Conservation (phyloP, 179 eudicot genomes). For the Camellia oleifera region DNA sequence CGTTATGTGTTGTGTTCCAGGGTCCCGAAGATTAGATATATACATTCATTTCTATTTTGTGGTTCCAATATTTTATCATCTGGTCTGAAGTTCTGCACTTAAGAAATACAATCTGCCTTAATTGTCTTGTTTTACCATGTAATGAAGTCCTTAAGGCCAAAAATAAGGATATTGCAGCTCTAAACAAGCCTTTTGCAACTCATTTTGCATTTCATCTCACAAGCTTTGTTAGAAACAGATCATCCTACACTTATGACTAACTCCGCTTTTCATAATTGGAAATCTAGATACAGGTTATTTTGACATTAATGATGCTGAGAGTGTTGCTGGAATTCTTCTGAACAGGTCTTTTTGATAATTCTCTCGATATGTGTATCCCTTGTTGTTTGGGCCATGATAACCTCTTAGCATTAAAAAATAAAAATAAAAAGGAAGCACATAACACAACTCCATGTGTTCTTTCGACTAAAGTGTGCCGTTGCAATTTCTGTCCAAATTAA, state of each 20-base stretch:
- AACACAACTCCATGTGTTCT: too few species aligned
- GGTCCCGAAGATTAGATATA: neutral
- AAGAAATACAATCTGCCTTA: neutral
- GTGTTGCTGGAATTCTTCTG: conserved; percentile 55
- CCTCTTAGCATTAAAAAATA: too few species aligned
- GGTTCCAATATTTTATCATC: neutral
- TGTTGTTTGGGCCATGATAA: too few species aligned
- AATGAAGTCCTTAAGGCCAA: neutral
- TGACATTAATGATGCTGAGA: conserved; percentile 29
- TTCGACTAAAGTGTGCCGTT: too few species aligned
- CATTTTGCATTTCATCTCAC: neutral
- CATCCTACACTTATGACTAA: neutral
- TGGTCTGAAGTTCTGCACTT: neutral
- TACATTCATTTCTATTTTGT: neutral
- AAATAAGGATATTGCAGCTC: too few species aligned
- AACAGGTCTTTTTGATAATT: conserved; percentile 36
- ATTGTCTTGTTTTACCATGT: neutral
- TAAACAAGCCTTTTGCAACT: too few species aligned
- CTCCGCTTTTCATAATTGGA: neutral
- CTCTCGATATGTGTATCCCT: too few species aligned
- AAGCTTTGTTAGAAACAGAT: neutral
- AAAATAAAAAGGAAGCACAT: too few species aligned
- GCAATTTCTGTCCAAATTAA: too few species aligned
- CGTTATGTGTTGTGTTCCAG: neutral
- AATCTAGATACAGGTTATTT: conserved; percentile 33